These are phyloP conservation scores for Aquilaria agallochum DNA, from an alignment of 441 rosid genomes.

Conservation along the genomic window DNA sequence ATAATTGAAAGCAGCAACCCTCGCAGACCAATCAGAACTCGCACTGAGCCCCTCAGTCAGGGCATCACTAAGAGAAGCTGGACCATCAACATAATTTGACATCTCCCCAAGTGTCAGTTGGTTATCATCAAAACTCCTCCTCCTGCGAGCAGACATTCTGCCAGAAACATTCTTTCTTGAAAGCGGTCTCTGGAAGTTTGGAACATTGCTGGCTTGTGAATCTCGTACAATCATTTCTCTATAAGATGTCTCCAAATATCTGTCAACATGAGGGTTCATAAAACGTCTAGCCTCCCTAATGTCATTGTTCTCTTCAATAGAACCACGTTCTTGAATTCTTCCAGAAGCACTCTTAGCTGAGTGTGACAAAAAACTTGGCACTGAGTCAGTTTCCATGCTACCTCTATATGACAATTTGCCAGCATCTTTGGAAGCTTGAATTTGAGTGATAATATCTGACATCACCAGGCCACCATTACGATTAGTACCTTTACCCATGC, in stretches of 20 bases:
- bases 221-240: conserved; percentile 66
- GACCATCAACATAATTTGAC: conserved; percentile 81
- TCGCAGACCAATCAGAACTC: conserved; percentile 95
- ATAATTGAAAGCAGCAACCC: conserved; percentile 92
- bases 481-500: conserved; percentile 50
- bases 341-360: conserved; percentile 66
- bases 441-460: conserved; percentile 86
- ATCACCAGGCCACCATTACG: conserved; percentile 86
- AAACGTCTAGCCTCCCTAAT: conserved; percentile 61
- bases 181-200: conserved; percentile 98
- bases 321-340: conserved; percentile 61
- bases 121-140: conserved; percentile 94
- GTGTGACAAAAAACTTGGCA: conserved; percentile 61
- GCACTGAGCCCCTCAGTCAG: conserved; percentile 86
- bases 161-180: conserved; percentile 79
- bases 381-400: conserved; percentile 49
- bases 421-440: conserved; percentile 96
- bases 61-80: conserved; percentile 84
- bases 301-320: conserved; percentile 61
- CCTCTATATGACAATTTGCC: conserved; percentile 64
- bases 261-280: conserved; percentile 50
- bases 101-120: conserved; percentile 77
- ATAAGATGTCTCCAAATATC: conserved; percentile 53
- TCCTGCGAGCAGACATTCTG: conserved; percentile 81
- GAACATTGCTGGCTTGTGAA: conserved; percentile 70